Conservation (phyloP, 2,329 filamentous ascomycete genomes). For the Ambrosiella xylebori region DNA sequence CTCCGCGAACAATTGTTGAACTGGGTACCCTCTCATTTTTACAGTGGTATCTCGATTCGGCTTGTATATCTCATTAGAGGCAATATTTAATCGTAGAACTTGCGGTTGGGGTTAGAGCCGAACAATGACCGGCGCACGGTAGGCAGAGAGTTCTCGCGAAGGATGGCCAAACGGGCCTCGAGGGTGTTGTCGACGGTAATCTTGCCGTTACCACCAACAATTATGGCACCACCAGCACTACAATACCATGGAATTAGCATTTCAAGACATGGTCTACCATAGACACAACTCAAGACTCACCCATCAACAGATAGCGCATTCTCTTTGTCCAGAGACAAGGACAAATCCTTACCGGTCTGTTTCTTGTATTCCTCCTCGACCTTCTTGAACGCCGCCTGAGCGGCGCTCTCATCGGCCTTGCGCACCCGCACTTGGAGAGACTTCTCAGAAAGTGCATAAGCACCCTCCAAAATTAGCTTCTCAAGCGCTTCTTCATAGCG, state of each 20-base stretch:
- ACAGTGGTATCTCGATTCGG: too few species aligned
- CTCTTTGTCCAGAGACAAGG: constrained; percentile 58
- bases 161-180: constrained; percentile 70
- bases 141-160: constrained; percentile 72
- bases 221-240: constrained; percentile 67
- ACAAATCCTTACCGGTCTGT: constrained; percentile 50
- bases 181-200: constrained; percentile 99
- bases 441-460: constrained; percentile 73
- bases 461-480: constrained; percentile 71
- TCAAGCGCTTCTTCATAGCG: constrained; percentile 65
- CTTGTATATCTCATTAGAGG: not conserved
- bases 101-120: constrained; percentile 86
- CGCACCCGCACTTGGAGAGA: constrained; percentile 58
- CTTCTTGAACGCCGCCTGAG: constrained; percentile 61
- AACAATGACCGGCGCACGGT: constrained; percentile 75
- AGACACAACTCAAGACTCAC: constrained; percentile 37
- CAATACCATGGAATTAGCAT: not conserved
- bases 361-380: constrained; percentile 75
- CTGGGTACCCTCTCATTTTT: too few species aligned
- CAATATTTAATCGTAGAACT: constrained; percentile 64
- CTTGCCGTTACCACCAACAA: constrained; percentile 73
- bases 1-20: too few species aligned
- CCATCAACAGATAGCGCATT: constrained; percentile 64
- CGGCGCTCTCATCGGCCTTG: constrained; percentile 58
- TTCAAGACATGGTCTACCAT: too few species aligned